Conservation (phyloP, 768 basidiomycete species). For the Mycena amicta region DNA sequence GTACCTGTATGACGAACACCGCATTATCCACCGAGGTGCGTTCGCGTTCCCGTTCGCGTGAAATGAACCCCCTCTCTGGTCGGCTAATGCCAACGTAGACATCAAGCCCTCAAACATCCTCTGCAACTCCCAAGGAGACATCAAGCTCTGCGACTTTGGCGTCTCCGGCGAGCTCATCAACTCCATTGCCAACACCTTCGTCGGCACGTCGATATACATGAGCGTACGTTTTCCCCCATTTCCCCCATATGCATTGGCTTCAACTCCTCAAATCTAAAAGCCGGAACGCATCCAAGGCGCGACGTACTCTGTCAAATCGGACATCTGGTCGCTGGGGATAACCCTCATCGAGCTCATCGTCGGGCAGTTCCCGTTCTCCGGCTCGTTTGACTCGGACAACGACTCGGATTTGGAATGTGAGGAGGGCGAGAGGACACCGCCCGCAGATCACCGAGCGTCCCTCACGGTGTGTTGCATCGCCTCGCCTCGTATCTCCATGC, state of each 20-base stretch:
- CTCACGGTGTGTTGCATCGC: neutral
- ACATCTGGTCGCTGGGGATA: conserved; percentile 98
- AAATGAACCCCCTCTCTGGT: neutral
- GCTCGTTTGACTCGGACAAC: conserved; percentile 75
- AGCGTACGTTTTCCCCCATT: conserved; percentile 91
- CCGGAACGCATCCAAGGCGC: conserved; percentile 99
- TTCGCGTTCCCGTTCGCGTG: conserved; percentile 18
- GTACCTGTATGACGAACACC: conserved; percentile 95
- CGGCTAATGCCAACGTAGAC: conserved; percentile 52
- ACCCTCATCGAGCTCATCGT: conserved; percentile 95
- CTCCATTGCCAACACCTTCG: conserved; percentile 98
- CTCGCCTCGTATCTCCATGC: too few species aligned
- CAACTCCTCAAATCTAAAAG: too few species aligned
- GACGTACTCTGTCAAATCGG: conserved; percentile 97
- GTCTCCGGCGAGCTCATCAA: conserved; percentile 99
- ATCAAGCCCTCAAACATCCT: conserved; percentile 99
- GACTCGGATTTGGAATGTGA: conserved; percentile 71
- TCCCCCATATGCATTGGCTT: too few species aligned
- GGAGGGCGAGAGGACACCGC: conserved; percentile 27
- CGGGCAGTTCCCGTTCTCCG: conserved; percentile 97
- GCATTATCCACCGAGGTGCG: conserved; percentile 97
- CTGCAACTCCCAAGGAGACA: conserved; percentile 90
- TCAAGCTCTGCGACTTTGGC: conserved; percentile 99
- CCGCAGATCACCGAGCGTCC: neutral
- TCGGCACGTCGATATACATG: conserved; percentile 99